A percentile compares a stretch with the other conserved stretches of the same genome.
phyloP scores from a whole-genome alignment of 495 filamentous ascomycete genomes.

The Lasiosphaeria ovina region DNA sequence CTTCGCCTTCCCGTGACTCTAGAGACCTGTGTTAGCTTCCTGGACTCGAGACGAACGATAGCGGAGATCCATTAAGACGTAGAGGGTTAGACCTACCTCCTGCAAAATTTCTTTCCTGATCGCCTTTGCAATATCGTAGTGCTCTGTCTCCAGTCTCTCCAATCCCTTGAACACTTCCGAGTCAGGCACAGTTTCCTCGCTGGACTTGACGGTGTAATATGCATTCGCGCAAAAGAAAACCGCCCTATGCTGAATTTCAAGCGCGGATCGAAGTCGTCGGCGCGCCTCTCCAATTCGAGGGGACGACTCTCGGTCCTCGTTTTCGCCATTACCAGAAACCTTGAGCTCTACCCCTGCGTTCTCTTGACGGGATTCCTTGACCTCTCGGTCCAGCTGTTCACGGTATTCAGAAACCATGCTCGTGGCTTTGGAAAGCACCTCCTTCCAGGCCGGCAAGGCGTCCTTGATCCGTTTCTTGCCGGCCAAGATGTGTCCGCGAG shows the following conservation, averaged over 20 bases:
- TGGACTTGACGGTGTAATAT: constrained; percentile 76
- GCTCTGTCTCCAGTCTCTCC: constrained; percentile 65
- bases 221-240: constrained; percentile 82
- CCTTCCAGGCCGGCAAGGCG: constrained; percentile 66
- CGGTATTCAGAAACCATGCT: constrained; percentile 63
- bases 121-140: constrained; percentile 72
- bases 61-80: too few species aligned
- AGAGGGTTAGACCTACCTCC: constrained; percentile 29
- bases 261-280: constrained; percentile 63
- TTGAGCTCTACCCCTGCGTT: constrained; percentile 20
- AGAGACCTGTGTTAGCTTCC: constrained; percentile 12
- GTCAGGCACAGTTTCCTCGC: constrained; percentile 56
- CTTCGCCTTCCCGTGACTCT: constrained; percentile 33
- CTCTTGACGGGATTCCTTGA: constrained; percentile 40
- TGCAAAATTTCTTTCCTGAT: constrained; percentile 74
- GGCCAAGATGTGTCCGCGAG: constrained; percentile 72
- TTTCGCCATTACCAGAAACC: constrained; percentile 43
- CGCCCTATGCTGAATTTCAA: constrained; percentile 80
- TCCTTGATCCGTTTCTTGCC: constrained; percentile 51
- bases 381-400: constrained; percentile 54
- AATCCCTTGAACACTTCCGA: constrained; percentile 63
- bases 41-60: neutral
- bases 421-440: constrained; percentile 53
- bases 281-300: constrained; percentile 55
- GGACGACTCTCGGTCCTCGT: constrained; percentile 25